phyloP scores from a whole-genome alignment of 2,329 filamentous ascomycete genomes.

The Fusarium globosum region DNA sequence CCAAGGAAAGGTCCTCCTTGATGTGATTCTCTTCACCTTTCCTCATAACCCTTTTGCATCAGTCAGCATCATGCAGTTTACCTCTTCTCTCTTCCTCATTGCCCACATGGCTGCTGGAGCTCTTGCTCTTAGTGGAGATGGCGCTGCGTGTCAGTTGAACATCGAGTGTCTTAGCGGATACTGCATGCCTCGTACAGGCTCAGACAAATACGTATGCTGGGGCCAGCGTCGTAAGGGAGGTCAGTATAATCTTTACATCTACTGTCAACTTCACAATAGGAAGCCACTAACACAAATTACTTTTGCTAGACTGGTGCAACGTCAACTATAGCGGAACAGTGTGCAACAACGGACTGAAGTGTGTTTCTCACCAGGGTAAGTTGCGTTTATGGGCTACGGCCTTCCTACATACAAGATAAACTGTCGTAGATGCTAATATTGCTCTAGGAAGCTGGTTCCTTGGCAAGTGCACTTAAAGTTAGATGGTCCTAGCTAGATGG shows the following conservation, averaged over 20 bases:
- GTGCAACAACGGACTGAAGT: background rate
- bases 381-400: background rate
- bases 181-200: background rate
- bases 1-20: fast-evolving
- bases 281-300: background rate
- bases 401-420: background rate
- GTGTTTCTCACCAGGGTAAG: background rate
- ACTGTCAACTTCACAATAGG: too few relatives aligned
- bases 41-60: background rate
- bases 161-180: background rate
- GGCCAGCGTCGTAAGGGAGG: background rate
- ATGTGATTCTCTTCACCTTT: fast-evolving
- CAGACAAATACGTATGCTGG: background rate
- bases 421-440: background rate
- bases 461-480: background rate
- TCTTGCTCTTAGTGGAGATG: background rate
- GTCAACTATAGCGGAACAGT: background rate
- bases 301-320: background rate
- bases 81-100: background rate
- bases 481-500: background rate
- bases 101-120: background rate
- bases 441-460: background rate
- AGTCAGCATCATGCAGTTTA: background rate
- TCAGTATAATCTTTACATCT: background rate
- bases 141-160: background rate